A percentile compares a stretch with the other conserved stretches of the same genome.
Evolutionary conservation across 2,329 filamentous ascomycete genomes (phyloP).

Genomic region (Arthrobotrys megalospora): DNA sequence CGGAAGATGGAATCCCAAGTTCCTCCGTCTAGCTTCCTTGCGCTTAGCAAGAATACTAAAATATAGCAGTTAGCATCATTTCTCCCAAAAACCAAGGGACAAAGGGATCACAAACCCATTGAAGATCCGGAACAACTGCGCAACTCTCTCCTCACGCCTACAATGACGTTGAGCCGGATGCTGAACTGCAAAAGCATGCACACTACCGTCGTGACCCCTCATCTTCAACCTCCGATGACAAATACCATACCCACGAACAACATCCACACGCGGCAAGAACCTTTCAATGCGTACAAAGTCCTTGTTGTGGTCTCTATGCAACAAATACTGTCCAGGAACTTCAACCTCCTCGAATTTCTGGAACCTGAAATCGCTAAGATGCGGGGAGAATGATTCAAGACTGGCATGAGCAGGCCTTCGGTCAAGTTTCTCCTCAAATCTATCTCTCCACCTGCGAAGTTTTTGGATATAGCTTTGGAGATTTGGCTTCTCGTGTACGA

Average conservation of each 20-base stretch:
- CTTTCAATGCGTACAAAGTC: conserved; percentile 98
- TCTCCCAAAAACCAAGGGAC: background rate
- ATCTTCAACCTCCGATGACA: conserved; percentile 96
- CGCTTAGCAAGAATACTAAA: conserved; percentile 79
- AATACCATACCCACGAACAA: conserved; percentile 89
- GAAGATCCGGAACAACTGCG: conserved; percentile 97
- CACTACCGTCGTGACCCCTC: conserved; percentile 94
- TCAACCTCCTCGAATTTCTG: conserved; percentile 99
- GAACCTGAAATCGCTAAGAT: conserved; percentile 96
- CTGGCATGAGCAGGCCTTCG: conserved; percentile 80
- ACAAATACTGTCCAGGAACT: conserved; percentile 88
- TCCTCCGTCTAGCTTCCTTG: conserved; percentile 93
- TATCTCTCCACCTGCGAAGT: conserved; percentile 93
- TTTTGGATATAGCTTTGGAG: conserved; percentile 99
- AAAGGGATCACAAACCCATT: conserved; percentile 75
- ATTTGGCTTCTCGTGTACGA: conserved; percentile 92
- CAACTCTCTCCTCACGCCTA: conserved; percentile 90
- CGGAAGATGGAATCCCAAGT: conserved; percentile 95
- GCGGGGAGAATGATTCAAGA: conserved; percentile 87
- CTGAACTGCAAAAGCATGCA: conserved; percentile 97
- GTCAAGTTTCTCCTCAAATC: conserved; percentile 97
- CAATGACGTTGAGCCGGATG: conserved; percentile 94
- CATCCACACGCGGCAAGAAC: conserved; percentile 93
- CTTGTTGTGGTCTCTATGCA: conserved; percentile 97
- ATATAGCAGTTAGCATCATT: conserved; percentile 9